phyloP scores from a whole-genome alignment of 2,329 filamentous ascomycete genomes.

The Nannizziopsis arthrosporioides region DNA sequence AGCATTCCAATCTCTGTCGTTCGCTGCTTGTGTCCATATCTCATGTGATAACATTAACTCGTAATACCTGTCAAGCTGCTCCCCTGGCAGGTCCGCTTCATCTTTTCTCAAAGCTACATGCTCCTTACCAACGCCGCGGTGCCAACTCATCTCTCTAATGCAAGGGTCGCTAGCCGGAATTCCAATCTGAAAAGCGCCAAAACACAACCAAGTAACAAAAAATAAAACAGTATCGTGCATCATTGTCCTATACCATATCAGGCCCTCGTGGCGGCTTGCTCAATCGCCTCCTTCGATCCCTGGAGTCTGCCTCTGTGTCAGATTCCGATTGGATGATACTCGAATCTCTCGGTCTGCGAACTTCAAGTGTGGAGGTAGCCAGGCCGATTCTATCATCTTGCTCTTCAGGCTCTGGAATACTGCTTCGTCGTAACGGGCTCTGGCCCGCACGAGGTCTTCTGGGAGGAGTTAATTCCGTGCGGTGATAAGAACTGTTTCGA shows the following conservation, averaged over 20 bases:
- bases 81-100: no score
- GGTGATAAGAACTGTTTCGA: background rate
- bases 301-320: constrained; percentile 8
- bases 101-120: no score
- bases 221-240: constrained; percentile 1
- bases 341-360: background rate
- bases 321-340: background rate
- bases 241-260: constrained; percentile 10
- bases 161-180: no score
- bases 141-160: no score
- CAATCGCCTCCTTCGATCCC: constrained; percentile 11
- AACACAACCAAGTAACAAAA: constrained; percentile 3
- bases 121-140: no score
- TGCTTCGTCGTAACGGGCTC: constrained; percentile 4
- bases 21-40: no score
- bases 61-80: no score
- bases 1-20: no score
- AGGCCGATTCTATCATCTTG: constrained; percentile 9
- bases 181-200: background rate
- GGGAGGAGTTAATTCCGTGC: constrained; percentile 16
- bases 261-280: constrained; percentile 9
- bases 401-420: constrained; percentile 17
- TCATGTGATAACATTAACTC: no score
- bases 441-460: constrained; percentile 13
- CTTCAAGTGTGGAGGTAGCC: constrained; percentile 3